Conservation (phyloP, 1,284 basidiomycete genomes). For the Quambalaria eucalypti region DNA sequence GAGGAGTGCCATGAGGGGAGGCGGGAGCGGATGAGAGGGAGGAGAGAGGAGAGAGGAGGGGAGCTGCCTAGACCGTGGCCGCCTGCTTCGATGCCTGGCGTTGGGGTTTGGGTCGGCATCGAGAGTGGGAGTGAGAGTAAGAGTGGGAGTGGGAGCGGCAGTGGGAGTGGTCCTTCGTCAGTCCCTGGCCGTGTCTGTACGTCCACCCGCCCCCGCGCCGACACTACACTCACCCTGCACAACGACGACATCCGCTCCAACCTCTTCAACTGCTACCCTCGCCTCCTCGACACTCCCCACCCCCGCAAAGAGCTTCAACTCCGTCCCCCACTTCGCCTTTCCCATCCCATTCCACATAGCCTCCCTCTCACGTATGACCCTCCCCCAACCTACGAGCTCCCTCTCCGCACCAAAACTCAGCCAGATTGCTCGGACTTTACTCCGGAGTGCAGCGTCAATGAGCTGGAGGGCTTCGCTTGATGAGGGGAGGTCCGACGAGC, state of each 20-base stretch:
- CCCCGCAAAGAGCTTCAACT: conserved; percentile 28
- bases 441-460: conserved; percentile 21
- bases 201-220: neutral
- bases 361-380: conserved; percentile 19
- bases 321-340: conserved; percentile 8
- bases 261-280: conserved; percentile 18
- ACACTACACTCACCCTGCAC: conserved; percentile 16
- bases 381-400: conserved; percentile 23
- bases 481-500: conserved; percentile 1
- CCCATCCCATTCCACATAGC: conserved; percentile 13
- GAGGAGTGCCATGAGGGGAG: conserved; percentile 9
- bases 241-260: conserved; percentile 30
- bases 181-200: neutral
- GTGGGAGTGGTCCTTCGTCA: neutral
- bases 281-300: conserved; percentile 28
- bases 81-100: conserved; percentile 31
- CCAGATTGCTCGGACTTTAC: conserved; percentile 32
- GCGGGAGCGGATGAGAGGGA: neutral
- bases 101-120: too few relatives aligned
- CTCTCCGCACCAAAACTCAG: conserved; percentile 32
- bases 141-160: too few relatives aligned
- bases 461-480: conserved; percentile 8
- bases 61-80: conserved; percentile 37
- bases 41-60: conserved; percentile 18
- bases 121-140: too few relatives aligned